Base-by-base conservation (phyloP, 2,329 filamentous ascomycete genomes). In the Amphichorda felina region DNA sequence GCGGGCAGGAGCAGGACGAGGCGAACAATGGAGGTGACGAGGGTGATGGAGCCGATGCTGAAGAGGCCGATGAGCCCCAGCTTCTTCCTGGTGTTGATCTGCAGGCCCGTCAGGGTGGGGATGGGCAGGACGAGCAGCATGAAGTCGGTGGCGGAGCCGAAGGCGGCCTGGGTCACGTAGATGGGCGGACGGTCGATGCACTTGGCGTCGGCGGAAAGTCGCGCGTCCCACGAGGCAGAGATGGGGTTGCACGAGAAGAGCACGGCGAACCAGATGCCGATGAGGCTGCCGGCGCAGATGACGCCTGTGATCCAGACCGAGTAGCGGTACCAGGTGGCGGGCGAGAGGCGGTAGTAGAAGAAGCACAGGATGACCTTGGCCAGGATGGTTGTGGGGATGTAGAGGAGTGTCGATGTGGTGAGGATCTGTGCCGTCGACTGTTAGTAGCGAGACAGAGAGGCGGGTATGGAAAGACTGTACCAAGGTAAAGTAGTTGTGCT, bases 101-200 rank as follows among this genome's bases (percentile, higher is more conserved):
- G 59, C 1, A 68, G 44, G 13, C 49, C 50, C 25, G 61, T 45
- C 3, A 70, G 49, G 8, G 63, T 60, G 1, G 57, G 58, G 22
- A 68, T 52, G 0, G 66, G 66, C 4, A 69, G 46, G 2, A 55
- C 41, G 31, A 64, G 60, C 13, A 65, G 56, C 16, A 66, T 40
- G 4, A 68, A 30, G 42, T 69, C 63, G 4, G 63, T 65, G 14
- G 59, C 36, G 33, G 66, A 61, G 38, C 65, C 66, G 9, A 63
- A 49, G 2, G 53, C 58, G 0, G 64, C 63, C 24, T 64, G 64
- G 22, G 56, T 51, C 18, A 68, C 55, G 46, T 68, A 68, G 26
- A 68, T 57, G 2, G 58, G 48, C 13, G 62, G 56, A 17, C 60
- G 57, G 32, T 62, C 48, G 34, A 70, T 53, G 41, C 66, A 70